Conservation (phyloP, 305 asterid genomes). For the Fraxinus paxiana region DNA sequence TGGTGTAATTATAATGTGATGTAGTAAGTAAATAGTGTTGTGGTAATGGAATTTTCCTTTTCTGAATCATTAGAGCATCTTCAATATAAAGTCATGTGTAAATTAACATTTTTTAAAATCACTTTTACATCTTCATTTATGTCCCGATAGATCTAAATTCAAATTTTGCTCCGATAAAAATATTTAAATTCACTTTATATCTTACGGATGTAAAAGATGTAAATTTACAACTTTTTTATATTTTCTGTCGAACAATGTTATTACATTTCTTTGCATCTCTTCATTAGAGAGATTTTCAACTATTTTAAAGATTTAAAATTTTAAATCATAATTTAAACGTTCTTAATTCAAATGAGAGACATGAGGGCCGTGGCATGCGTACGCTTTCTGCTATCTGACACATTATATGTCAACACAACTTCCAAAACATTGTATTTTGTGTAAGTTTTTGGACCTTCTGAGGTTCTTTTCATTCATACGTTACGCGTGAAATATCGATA, state of each 20-base stretch:
- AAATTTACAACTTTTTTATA: no score
- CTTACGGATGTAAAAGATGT: background rate
- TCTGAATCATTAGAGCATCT: no score
- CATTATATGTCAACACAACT: background rate
- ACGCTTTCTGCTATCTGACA: background rate
- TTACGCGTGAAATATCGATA: background rate
- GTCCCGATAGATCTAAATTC: background rate
- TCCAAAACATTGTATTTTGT: background rate
- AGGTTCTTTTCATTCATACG: background rate
- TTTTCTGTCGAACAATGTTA: background rate
- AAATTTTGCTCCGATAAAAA: no score
- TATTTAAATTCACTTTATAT: no score
- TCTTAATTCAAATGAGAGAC: background rate
- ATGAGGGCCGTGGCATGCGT: background rate
- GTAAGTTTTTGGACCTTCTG: background rate
- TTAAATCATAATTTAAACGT: background rate
- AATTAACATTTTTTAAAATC: no score
- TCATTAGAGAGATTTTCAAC: background rate
- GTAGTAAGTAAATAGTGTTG: no score
- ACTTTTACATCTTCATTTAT: background rate
- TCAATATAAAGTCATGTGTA: no score
- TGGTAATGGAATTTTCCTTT: no score
- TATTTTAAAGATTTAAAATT: no score
- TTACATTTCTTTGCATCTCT: background rate
- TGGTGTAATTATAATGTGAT: no score